A percentile compares a stretch with the other conserved stretches of the same genome.
phyloP scores from a whole-genome alignment of 1,284 basidiomycete genomes.

The Ustilago curta region DNA sequence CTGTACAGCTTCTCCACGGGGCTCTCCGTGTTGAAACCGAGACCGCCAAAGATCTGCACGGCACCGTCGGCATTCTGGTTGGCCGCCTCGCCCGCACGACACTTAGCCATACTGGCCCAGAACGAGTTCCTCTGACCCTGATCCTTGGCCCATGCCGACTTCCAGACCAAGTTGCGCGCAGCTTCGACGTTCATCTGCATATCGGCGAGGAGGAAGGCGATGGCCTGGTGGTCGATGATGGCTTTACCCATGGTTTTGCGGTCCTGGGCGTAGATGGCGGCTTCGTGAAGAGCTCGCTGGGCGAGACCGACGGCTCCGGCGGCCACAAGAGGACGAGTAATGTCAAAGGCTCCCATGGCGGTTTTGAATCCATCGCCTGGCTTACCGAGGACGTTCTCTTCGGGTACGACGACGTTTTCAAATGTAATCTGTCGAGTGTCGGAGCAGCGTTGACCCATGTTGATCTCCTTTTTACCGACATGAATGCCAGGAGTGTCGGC shows the following conservation, averaged over 20 bases:
- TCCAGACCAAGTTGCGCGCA: constrained; percentile 72
- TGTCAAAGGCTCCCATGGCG: constrained; percentile 74
- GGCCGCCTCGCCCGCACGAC: constrained; percentile 69
- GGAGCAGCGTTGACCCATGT: constrained; percentile 75
- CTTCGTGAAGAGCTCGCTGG: constrained; percentile 73
- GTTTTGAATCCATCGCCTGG: constrained; percentile 74
- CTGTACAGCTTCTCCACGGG: constrained; percentile 74
- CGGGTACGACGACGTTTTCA: constrained; percentile 72
- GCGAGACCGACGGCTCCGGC: constrained; percentile 73
- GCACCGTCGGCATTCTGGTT: constrained; percentile 66
- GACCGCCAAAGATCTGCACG: constrained; percentile 72
- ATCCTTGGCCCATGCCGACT: constrained; percentile 73
- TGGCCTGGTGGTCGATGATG: constrained; percentile 74
- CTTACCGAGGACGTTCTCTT: constrained; percentile 73
- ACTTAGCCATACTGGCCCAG: constrained; percentile 74
- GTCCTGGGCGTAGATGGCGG: constrained; percentile 73
- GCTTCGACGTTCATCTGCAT: constrained; percentile 74
- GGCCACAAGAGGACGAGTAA: constrained; percentile 72
- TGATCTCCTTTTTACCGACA: constrained; percentile 73
- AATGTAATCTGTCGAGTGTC: constrained; percentile 75
- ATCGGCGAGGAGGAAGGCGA: constrained; percentile 74
- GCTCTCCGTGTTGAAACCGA: constrained; percentile 73
- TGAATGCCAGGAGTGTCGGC: constrained; percentile 72
- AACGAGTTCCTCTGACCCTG: constrained; percentile 72
- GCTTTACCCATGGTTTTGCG: constrained; percentile 74